Evolutionary conservation across 371 early-diverging fungal genomes (phyloP), one percentile per base, ranked within the genome.

Genomic region (Zopfochytrium polystomum): DNA sequence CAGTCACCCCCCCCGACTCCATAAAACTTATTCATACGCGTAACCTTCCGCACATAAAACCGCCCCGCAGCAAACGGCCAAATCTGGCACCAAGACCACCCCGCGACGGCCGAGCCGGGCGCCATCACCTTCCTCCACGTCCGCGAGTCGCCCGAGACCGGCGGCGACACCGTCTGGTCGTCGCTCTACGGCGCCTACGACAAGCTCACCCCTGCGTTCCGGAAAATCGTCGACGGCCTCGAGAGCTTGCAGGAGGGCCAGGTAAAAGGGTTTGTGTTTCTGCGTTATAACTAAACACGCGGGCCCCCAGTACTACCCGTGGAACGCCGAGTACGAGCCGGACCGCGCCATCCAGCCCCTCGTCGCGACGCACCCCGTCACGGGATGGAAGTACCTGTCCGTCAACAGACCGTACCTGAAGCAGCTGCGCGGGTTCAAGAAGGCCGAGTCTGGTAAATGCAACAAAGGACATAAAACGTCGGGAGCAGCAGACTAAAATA

Each of bases 71-170:
- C n/a, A n/a, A n/a, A n/a, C n/a, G 73, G 73, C 50, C 72, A 76
- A 56, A 74, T 68, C 6, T 83, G 85, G 85, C 85, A 85, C 56
- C 75, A 71, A 46, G 85, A 83, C 63, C 75, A 82, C n/a, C 74
- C 74, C 23, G 82, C 76, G 47, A 83, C 83, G 56, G 58, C 68
- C 0, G 79, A 78, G 26, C 82, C 84, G 20, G 58, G 80, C 2
- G 75, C 80, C 2, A 65, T 72, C 52, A 76, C 85, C 1, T 74
- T 82, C 30, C 67, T 83, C 30, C 76, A 80, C 55, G 64, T 83
- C 34, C 75, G 78, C 20, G 74, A 72, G 7, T 56, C 81, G 18
- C 83, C 85, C 11, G 38, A 38, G 7, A 61, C 72, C 45, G 85
- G 84, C n/a, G 84, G 84, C n/a, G 84, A 82, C 57, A 85, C 84